phyloP scores from a whole-genome alignment of 1,284 basidiomycete genomes.

The Apiotrichum porosum region DNA sequence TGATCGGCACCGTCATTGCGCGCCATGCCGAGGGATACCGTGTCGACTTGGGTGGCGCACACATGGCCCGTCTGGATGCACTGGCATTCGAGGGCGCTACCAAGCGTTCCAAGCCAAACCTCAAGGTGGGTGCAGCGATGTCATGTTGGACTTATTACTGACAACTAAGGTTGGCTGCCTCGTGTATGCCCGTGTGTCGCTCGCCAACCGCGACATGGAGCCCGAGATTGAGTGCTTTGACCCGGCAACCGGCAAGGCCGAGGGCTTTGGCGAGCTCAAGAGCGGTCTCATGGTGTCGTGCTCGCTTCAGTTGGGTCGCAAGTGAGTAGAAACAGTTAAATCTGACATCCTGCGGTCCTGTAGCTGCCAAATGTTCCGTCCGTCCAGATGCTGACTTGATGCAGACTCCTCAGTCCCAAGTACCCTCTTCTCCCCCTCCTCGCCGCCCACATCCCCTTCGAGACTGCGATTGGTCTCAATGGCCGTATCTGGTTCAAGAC shows the following conservation, averaged over 20 bases:
- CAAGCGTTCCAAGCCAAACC: conserved; percentile 53
- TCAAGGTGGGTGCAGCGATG: conserved; percentile 46
- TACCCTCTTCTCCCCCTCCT: conserved; percentile 41
- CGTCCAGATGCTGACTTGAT: too few species aligned
- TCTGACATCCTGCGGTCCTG: too few species aligned
- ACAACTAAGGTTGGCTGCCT: conserved; percentile 54
- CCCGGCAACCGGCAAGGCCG: conserved; percentile 50
- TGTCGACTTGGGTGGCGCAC: conserved; percentile 52
- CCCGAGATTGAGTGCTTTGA: conserved; percentile 54
- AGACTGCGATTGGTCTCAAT: conserved; percentile 52
- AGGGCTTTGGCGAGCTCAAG: conserved; percentile 52
- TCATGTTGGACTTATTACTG: not conserved
- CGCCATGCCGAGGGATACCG: conserved; percentile 52
- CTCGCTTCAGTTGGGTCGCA: conserved; percentile 42
- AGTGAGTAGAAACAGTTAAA: conserved; percentile 27
- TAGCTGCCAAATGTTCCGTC: too few species aligned
- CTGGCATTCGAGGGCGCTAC: conserved; percentile 55
- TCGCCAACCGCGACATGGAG: conserved; percentile 52
- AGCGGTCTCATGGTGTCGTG: conserved; percentile 47
- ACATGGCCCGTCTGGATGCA: conserved; percentile 51
- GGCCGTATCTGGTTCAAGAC: conserved; percentile 53
- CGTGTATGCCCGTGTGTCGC: conserved; percentile 51
- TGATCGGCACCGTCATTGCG: conserved; percentile 52
- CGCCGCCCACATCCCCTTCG: conserved; percentile 47
- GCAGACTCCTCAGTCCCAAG: conserved; percentile 47